phyloP scores from a whole-genome alignment of 2,329 filamentous ascomycete species.

The Ceratocystis lukuohia region DNA sequence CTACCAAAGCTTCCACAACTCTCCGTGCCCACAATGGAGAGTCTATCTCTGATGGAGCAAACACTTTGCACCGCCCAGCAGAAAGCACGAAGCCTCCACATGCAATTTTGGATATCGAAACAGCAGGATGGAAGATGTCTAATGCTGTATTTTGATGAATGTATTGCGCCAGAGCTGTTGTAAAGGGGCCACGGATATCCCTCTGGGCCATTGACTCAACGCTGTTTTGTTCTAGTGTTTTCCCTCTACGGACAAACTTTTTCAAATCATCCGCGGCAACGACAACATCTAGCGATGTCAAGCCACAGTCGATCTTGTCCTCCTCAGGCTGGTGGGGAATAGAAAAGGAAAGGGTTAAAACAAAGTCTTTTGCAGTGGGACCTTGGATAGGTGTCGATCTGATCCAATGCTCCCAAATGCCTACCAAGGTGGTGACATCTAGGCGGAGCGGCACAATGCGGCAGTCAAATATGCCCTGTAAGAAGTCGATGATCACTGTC shows the following conservation, averaged over 20 bases:
- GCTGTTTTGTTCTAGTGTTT: constrained; percentile 20
- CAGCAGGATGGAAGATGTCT: constrained; percentile 42
- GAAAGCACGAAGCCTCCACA: constrained; percentile 44
- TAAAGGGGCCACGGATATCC: constrained; percentile 32
- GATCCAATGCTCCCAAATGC: constrained; percentile 39
- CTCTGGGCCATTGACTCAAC: constrained; percentile 13
- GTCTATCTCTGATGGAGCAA: constrained; percentile 20
- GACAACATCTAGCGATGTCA: constrained; percentile 38
- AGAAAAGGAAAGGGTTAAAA: constrained; percentile 40
- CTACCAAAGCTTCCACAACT: constrained; percentile 15
- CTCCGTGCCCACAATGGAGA: constrained; percentile 13
- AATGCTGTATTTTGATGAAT: constrained; percentile 40
- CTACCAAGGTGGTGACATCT: constrained; percentile 37
- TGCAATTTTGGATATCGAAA: constrained; percentile 39
- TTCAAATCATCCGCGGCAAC: constrained; percentile 36
- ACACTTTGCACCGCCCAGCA: constrained; percentile 39
- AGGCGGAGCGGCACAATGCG: constrained; percentile 38
- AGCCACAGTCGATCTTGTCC: constrained; percentile 27
- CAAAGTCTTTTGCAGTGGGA: constrained; percentile 33
- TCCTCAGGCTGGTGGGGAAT: constrained; percentile 26
- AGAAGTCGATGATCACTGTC: constrained; percentile 36
- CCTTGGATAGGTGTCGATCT: constrained; percentile 27
- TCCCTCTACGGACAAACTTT: constrained; percentile 34
- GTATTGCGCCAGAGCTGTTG: constrained; percentile 37
- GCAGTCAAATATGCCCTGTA: constrained; percentile 42